These are phyloP conservation scores for Kodamaea nitidulidarum DNA, from an alignment of 805 yeast genomes.

Conservation along the genomic window DNA sequence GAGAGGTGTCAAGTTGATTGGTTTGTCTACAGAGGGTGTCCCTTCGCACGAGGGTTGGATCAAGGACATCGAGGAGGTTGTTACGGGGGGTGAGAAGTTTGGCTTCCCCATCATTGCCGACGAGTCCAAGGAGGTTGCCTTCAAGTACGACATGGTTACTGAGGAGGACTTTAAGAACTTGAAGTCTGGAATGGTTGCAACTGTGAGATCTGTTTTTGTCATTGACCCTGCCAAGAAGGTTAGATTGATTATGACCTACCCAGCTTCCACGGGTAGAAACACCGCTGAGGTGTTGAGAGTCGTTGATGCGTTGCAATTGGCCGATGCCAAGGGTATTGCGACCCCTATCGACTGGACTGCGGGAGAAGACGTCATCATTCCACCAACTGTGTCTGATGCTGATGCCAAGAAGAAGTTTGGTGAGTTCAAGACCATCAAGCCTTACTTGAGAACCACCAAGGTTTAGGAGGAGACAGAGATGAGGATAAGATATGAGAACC, in stretches of 20 bases:
- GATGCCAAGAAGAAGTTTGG: conserved; percentile 61
- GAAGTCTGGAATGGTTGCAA: conserved; percentile 59
- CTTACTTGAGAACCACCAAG: conserved; percentile 58
- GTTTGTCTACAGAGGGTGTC: conserved; percentile 61
- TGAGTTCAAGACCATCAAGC: conserved; percentile 56
- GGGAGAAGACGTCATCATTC: conserved; percentile 71
- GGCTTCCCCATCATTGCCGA: conserved; percentile 70
- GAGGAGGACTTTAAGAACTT: conserved; percentile 64
- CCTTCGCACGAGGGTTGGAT: conserved; percentile 66
- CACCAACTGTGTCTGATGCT: conserved; percentile 58
- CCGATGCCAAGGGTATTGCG: conserved; percentile 58
- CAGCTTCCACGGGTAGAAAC: conserved; percentile 73
- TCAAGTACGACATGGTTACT: conserved; percentile 66
- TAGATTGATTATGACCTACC: conserved; percentile 61
- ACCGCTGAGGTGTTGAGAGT: conserved; percentile 71
- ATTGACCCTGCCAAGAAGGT: conserved; percentile 65
- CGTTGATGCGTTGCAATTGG: conserved; percentile 63
- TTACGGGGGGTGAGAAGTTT: conserved; percentile 48
- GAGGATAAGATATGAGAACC: too few species aligned
- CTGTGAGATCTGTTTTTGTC: conserved; percentile 68
- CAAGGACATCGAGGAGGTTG: conserved; percentile 65
- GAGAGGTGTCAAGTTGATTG: conserved; percentile 63
- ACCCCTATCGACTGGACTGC: conserved; percentile 73
- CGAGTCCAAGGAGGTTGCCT: conserved; percentile 55
- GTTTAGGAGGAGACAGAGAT: conserved; percentile 3